phyloP scores from a whole-genome alignment of 495 filamentous ascomycete species.

The Astrothelium macrocarpum region DNA sequence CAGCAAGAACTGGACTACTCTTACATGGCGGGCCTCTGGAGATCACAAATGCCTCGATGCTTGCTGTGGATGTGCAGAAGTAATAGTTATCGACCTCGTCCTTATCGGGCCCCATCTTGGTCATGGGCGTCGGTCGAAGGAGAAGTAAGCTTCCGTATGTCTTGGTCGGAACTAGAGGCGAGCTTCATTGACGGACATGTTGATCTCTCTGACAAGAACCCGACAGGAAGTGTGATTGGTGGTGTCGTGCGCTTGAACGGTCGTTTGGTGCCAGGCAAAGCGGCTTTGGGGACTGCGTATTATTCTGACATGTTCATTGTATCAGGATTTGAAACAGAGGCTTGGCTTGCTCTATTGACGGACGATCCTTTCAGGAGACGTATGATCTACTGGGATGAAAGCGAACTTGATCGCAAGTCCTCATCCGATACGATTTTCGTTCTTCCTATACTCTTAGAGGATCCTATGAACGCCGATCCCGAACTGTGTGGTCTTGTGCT shows the following conservation, averaged over 20 bases:
- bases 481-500: neutral
- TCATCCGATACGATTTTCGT: neutral
- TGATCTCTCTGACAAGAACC: neutral
- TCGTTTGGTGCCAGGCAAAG: neutral
- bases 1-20: neutral
- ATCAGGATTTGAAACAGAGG: neutral
- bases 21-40: constrained; percentile 9
- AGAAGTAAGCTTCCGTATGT: neutral
- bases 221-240: neutral
- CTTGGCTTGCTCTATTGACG: neutral
- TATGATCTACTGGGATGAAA: neutral
- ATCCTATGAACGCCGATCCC: neutral
- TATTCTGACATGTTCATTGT: neutral
- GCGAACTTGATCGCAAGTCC: neutral
- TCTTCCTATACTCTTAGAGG: neutral
- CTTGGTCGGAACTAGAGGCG: neutral
- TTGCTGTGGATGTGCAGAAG: neutral
- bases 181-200: constrained; percentile 1
- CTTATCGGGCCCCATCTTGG: constrained; percentile 12
- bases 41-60: neutral
- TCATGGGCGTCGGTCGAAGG: constrained; percentile 11
- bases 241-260: neutral
- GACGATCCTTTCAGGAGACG: neutral
- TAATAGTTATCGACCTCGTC: neutral
- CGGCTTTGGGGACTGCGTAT: neutral